These are phyloP conservation scores for Trichoderma virens DNA, from an alignment of 495 filamentous ascomycete species.

Conservation along the genomic window DNA sequence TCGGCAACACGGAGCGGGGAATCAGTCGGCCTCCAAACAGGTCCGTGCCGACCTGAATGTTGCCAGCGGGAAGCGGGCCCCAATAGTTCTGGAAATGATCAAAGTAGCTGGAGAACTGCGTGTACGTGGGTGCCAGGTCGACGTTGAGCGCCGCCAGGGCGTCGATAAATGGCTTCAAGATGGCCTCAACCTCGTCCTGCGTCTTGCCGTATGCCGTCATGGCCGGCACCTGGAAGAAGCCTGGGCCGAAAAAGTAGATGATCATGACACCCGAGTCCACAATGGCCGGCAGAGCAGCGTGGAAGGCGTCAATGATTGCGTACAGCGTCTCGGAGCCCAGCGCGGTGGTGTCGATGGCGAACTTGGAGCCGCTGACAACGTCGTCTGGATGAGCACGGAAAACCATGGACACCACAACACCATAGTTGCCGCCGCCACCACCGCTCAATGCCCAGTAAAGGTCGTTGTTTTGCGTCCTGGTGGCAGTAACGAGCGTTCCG, in stretches of 20 bases:
- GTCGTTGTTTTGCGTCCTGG: slow-evolving; percentile 37
- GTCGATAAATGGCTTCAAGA: slow-evolving; percentile 16
- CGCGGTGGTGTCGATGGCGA: slow-evolving; percentile 17
- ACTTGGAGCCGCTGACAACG: slow-evolving; percentile 16
- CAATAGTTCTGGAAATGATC: slow-evolving; percentile 35
- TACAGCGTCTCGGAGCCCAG: slow-evolving; percentile 29
- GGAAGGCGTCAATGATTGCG: slow-evolving; percentile 31
- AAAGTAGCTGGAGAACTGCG: slow-evolving; percentile 34
- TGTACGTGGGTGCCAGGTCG: slow-evolving; percentile 17
- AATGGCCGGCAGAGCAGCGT: slow-evolving; percentile 32
- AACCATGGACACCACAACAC: slow-evolving; percentile 42
- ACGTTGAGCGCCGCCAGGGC: slow-evolving; percentile 20
- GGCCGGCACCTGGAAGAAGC: slow-evolving; percentile 34
- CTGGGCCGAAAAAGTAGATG: slow-evolving; percentile 39
- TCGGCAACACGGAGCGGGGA: slow-evolving; percentile 38
- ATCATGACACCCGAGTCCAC: slow-evolving; percentile 47
- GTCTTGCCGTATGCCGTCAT: slow-evolving; percentile 28
- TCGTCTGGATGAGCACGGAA: slow-evolving; percentile 29
- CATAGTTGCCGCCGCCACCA: slow-evolving; percentile 49
- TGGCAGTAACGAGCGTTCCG: slow-evolving; percentile 40
- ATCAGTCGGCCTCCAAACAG: slow-evolving; percentile 53
- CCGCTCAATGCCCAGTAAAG: slow-evolving; percentile 57
- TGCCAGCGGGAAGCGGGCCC: slow-evolving; percentile 21
- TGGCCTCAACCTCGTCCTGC: slow-evolving; percentile 20
- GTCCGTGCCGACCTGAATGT: slow-evolving; percentile 34